Evolutionary conservation across 164 flowering plant species (phyloP).

Genomic region (Tinospora cordifolia): DNA sequence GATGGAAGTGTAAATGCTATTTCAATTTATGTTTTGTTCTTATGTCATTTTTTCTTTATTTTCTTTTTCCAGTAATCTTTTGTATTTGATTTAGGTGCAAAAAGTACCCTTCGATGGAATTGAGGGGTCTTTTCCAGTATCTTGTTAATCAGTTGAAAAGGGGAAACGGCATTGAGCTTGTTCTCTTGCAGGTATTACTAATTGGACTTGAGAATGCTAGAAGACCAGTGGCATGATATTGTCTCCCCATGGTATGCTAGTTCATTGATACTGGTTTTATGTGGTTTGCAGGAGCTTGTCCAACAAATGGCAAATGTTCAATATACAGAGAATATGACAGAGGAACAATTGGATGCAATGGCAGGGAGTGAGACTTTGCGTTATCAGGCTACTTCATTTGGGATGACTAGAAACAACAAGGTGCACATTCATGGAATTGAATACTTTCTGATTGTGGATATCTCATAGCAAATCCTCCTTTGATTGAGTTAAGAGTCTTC

Average conservation of each 20-base stretch:
- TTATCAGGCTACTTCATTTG: constrained; percentile 93
- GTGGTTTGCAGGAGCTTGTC: constrained; percentile 66
- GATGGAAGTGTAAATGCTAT: background rate
- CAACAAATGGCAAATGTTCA: constrained; percentile 99
- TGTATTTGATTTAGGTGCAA: constrained; percentile 59
- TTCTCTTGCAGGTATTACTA: constrained; percentile 79
- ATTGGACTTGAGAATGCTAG: background rate
- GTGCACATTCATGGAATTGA: constrained; percentile 26
- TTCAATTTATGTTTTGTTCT: background rate
- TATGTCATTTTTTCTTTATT: background rate
- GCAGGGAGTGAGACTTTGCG: constrained; percentile 97
- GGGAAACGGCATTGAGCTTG: constrained; percentile 92
- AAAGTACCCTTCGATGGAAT: constrained; percentile 98
- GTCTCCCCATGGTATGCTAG: background rate
- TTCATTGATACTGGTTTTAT: constrained; percentile 12
- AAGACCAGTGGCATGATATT: background rate
- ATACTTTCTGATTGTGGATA: background rate
- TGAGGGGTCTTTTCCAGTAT: constrained; percentile 96
- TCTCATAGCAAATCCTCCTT: background rate
- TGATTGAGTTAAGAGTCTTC: background rate
- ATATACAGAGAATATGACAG: constrained; percentile 94
- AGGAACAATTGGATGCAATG: constrained; percentile 99
- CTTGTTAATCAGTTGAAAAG: constrained; percentile 91
- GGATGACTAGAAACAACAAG: constrained; percentile 88
- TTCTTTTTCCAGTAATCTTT: background rate